A percentile compares a stretch with the other conserved stretches of the same genome.
Conservation (phyloP, 305 asterid species). For the Fraxinus dipetala region DNA sequence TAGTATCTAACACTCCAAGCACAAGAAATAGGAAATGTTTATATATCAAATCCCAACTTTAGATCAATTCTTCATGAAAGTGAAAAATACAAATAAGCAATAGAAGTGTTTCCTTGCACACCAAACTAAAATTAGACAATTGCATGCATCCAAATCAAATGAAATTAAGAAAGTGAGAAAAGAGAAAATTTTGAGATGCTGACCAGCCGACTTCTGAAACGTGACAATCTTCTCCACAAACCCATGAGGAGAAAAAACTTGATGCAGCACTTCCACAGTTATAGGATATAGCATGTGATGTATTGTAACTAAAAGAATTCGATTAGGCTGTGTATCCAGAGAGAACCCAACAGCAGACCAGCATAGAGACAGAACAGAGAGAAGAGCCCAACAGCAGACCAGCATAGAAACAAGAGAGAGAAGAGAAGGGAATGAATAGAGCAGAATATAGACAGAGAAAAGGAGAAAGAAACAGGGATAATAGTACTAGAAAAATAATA, state of each 20-base stretch:
- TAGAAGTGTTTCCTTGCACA: constrained; percentile 15
- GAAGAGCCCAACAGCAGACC: constrained; percentile 83
- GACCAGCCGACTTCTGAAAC: constrained; percentile 99
- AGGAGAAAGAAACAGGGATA: constrained; percentile 39
- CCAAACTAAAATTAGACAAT: constrained; percentile 28
- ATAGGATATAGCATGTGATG: constrained; percentile 99
- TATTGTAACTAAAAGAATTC: constrained; percentile 95
- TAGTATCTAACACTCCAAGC: constrained; percentile 19
- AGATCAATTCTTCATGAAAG: constrained; percentile 16
- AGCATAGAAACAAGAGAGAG: constrained; percentile 76
- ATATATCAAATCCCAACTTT: constrained; percentile 20
- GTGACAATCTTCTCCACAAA: constrained; percentile 99
- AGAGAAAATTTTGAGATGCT: constrained; percentile 70
- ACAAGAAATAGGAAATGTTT: constrained; percentile 23
- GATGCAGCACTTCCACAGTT: constrained; percentile 99
- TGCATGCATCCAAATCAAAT: constrained; percentile 34
- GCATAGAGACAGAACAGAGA: constrained; percentile 72
- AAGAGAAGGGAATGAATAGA: constrained; percentile 86
- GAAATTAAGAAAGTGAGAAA: constrained; percentile 40
- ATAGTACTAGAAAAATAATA: constrained; percentile 39
- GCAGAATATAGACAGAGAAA: constrained; percentile 53
- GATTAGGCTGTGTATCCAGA: constrained; percentile 93
- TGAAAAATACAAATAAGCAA: constrained; percentile 19
- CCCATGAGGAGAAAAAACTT: constrained; percentile 99
- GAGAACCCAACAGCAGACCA: constrained; percentile 73